Evolutionary conservation across 306 rosid species (phyloP).

Genomic region (Malus fusca): DNA sequence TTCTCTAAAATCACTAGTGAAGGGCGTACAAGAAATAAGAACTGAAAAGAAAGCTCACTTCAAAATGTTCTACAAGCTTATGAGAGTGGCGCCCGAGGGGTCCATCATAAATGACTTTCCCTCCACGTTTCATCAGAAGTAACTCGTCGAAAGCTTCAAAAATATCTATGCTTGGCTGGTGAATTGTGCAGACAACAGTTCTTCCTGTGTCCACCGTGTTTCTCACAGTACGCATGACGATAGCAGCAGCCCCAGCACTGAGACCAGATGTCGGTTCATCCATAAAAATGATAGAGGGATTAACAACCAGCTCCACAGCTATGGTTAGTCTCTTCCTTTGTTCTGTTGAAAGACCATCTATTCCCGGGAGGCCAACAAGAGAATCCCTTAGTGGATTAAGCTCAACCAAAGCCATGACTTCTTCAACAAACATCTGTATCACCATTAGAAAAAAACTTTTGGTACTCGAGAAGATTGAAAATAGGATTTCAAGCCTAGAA

Average conservation of each 20-base stretch:
- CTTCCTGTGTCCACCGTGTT: conserved; percentile 44
- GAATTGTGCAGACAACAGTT: conserved; percentile 47
- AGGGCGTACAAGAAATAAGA: not conserved
- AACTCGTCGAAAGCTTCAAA: conserved; percentile 46
- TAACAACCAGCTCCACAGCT: conserved; percentile 43
- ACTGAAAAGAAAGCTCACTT: conserved; percentile 19
- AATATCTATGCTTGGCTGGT: conserved; percentile 45
- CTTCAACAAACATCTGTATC: conserved; percentile 37
- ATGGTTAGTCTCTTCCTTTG: conserved; percentile 43
- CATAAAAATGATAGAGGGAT: conserved; percentile 47
- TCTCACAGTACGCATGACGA: conserved; percentile 46
- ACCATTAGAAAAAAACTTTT: not conserved
- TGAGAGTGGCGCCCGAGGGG: conserved; percentile 35
- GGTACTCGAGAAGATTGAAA: not conserved
- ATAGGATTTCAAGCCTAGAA: not conserved
- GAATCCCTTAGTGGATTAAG: conserved; percentile 31
- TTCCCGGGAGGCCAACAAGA: conserved; percentile 39
- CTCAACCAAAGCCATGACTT: conserved; percentile 41
- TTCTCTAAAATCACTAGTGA: not conserved
- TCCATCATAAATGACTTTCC: conserved; percentile 36
- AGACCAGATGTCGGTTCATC: conserved; percentile 49
- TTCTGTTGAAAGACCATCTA: conserved; percentile 46
- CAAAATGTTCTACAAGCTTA: conserved; percentile 32
- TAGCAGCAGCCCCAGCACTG: conserved; percentile 48
- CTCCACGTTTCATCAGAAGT: conserved; percentile 36